Base-by-base conservation (phyloP, 176 grass and related monocot species). In the Aechmea fasciata region DNA sequence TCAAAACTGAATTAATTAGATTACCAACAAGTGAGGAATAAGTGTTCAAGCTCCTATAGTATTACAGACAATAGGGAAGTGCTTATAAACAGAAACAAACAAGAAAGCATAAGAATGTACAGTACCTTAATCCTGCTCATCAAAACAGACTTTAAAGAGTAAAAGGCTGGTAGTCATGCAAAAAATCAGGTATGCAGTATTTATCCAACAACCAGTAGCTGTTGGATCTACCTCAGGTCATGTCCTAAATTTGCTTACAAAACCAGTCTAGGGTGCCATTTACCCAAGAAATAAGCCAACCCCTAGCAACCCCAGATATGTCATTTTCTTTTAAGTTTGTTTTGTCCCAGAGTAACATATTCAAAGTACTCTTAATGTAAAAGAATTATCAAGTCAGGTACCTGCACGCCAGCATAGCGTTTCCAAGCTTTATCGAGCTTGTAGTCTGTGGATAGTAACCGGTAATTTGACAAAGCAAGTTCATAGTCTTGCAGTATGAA, bases 371-470 rank as follows among this genome's bases (percentile, higher is more conserved):
- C 49, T 33, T 15, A 50, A 6, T 47, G 18, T 8, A 73, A 65
- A 74, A 75, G 11, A 24, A 19, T 17, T 71, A 26, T 71, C 13
- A 72, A 79, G 50, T 9, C n/a, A 75, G 51, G 62, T 76, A 99
- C 94, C 86, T 99, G 94, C 65, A 90, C 89, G 81, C 89, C 89
- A 64, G 89, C 89, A 85, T 81, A 93, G 64, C 72, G 79, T 76
- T 99, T 99, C 89, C 89, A 99, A 80, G 89, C 86, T 80, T 99
- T 99, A 82, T 99, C 94, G 70, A 99, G 84, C 77, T 88, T 99
- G 81, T 90, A 99, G 73, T 99, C 94, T 62, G 89, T 99, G 50
- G 89, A 85, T 49, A 99, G 84, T 69, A 99, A 78, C 75, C 87
- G 91, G 66, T 87, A 99, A 81, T 99, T 99, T 73, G 94, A 99